Evolutionary conservation across 306 rosid species (phyloP).

Genomic region (apple (Malus domestica)): ASM211411v1 NC_041805.1:32661001-32661500

Average conservation of each 20-base stretch:
- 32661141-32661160: slow-evolving; percentile 74
- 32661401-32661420: slow-evolving; percentile 92
- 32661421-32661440: slow-evolving; percentile 91
- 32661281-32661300: not conserved
- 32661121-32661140: slow-evolving; percentile 82
- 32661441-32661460: slow-evolving; percentile 93
- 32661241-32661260: not conserved
- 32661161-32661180: slow-evolving; percentile 65
- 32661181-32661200: not conserved
- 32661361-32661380: slow-evolving; percentile 94
- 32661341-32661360: slow-evolving; percentile 84
- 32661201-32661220: not conserved
- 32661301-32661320: not conserved
- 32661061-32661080: slow-evolving; percentile 92
- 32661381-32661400: slow-evolving; percentile 84
- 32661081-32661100: slow-evolving; percentile 87
- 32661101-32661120: slow-evolving; percentile 82
- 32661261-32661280: not conserved
- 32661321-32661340: slow-evolving; percentile 87
- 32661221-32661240: not conserved
- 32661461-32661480: slow-evolving; percentile 30
- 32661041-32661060: slow-evolving; percentile 97
- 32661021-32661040: slow-evolving; percentile 94
- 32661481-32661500: not conserved
- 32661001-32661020: slow-evolving; percentile 90